phyloP scores from a whole-genome alignment of 352 stramenopile species.

The Halophytophthora polymorphica region DNA sequence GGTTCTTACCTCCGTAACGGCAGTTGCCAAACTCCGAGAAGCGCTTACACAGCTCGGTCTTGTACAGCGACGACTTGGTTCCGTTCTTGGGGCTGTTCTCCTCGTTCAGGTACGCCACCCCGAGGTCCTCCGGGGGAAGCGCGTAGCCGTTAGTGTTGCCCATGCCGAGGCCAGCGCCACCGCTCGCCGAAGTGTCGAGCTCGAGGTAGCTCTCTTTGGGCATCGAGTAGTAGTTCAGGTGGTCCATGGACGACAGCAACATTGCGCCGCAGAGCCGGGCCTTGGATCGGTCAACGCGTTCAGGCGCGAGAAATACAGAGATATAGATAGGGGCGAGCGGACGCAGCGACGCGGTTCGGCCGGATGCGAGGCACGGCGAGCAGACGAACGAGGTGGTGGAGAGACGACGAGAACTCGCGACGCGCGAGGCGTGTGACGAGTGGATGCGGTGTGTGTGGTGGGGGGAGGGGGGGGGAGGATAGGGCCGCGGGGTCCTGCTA shows the following conservation, averaged over 20 bases:
- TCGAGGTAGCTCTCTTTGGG: slow-evolving; percentile 71
- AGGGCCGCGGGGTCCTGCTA: background rate
- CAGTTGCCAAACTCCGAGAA: slow-evolving; percentile 87
- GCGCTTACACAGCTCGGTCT: slow-evolving; percentile 86
- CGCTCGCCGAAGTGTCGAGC: slow-evolving; percentile 40
- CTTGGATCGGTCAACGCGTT: background rate
- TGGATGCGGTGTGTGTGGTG: too few species aligned
- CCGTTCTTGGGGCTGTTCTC: slow-evolving; percentile 83
- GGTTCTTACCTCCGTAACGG: slow-evolving; percentile 66
- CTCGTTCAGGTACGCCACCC: slow-evolving; percentile 59
- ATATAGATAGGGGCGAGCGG: background rate
- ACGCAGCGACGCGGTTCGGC: too few species aligned
- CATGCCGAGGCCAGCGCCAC: slow-evolving; percentile 1
- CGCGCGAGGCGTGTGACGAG: too few species aligned
- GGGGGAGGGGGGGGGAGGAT: background rate
- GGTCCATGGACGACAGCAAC: slow-evolving; percentile 80
- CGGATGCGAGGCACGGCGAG: too few species aligned
- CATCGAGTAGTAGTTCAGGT: slow-evolving; percentile 83
- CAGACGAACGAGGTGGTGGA: too few species aligned
- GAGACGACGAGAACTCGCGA: too few species aligned
- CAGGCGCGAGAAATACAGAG: background rate
- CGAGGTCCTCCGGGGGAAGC: slow-evolving; percentile 45
- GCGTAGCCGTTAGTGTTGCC: slow-evolving; percentile 31
- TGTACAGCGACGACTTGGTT: slow-evolving; percentile 85
- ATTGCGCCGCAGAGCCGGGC: slow-evolving; percentile 27